These are phyloP conservation scores for Naganishia randhawae DNA, from an alignment of 768 basidiomycete genomes.

Conservation along the genomic window DNA sequence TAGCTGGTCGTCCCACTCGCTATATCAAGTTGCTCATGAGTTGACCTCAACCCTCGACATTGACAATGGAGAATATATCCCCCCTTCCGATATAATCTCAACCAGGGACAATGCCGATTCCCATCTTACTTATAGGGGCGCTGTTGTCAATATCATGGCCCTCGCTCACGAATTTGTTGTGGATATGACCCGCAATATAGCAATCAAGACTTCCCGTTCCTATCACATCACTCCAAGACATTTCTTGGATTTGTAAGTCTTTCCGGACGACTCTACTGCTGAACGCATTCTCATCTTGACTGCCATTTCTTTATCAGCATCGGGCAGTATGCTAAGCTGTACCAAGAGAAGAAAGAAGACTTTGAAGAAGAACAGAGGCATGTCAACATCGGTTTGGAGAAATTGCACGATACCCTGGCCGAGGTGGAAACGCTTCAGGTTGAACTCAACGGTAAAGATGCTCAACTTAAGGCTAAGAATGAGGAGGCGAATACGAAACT, in stretches of 20 bases:
- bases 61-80: conserved; percentile 73
- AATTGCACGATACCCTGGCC: conserved; percentile 87
- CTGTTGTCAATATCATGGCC: conserved; percentile 89
- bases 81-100: conserved; percentile 80
- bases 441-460: conserved; percentile 88
- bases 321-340: conserved; percentile 91
- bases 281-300: not conserved
- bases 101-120: conserved; percentile 76
- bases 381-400: conserved; percentile 95
- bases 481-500: conserved; percentile 95
- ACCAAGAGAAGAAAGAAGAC: conserved; percentile 93
- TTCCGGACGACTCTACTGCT: not conserved
- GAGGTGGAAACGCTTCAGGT: conserved; percentile 95
- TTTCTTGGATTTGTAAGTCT: conserved; percentile 92
- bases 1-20: conserved; percentile 97
- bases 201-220: conserved; percentile 87
- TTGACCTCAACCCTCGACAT: conserved; percentile 92
- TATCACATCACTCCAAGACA: conserved; percentile 97
- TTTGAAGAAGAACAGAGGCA: conserved; percentile 98
- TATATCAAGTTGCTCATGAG: conserved; percentile 96
- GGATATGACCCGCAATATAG: conserved; percentile 80
- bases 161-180: conserved; percentile 85
- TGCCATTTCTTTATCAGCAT: conserved; percentile 59
- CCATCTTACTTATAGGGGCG: conserved; percentile 84
- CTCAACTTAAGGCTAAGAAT: conserved; percentile 87